Percentiles rank a stretch among this genome's conserved stretches.
Conservation (phyloP, 2,329 filamentous ascomycete species). For the Penicillium sp. region DNA sequence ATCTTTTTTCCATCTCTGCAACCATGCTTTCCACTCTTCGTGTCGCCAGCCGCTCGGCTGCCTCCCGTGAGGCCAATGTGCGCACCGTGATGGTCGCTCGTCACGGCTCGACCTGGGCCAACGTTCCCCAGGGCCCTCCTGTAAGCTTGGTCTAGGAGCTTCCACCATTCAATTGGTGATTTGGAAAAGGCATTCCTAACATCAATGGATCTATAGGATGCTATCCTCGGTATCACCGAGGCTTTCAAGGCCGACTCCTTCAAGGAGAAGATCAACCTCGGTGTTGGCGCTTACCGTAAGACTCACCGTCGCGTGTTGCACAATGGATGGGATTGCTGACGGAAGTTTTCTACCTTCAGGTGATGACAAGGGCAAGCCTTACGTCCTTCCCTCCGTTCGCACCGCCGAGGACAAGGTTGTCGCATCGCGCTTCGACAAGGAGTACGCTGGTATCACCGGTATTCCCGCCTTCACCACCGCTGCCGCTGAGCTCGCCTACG, state of each 20-base stretch:
- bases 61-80: slow-evolving; percentile 40
- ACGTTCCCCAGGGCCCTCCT: slow-evolving; percentile 90
- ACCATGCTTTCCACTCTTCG: slow-evolving; percentile 51
- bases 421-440: slow-evolving; percentile 80
- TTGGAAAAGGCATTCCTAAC: slow-evolving; percentile 24
- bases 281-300: slow-evolving; percentile 91
- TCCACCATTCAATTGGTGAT: background rate
- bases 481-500: slow-evolving; percentile 88
- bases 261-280: slow-evolving; percentile 96
- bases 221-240: slow-evolving; percentile 73
- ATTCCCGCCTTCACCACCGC: slow-evolving; percentile 91
- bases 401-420: slow-evolving; percentile 86
- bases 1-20: slow-evolving; percentile 11
- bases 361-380: slow-evolving; percentile 96
- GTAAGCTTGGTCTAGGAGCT: slow-evolving; percentile 57
- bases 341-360: slow-evolving; percentile 30
- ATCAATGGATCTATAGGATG: slow-evolving; percentile 35
- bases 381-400: slow-evolving; percentile 91
- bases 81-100: slow-evolving; percentile 47
- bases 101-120: slow-evolving; percentile 82
- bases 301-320: background rate
- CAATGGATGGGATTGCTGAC: slow-evolving; percentile 2
- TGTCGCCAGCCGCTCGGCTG: slow-evolving; percentile 45
- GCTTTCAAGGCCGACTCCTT: slow-evolving; percentile 97
- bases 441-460: slow-evolving; percentile 97